Base-by-base conservation (phyloP, 306 rosid genomes). In the Rosa multiflora region DNA sequence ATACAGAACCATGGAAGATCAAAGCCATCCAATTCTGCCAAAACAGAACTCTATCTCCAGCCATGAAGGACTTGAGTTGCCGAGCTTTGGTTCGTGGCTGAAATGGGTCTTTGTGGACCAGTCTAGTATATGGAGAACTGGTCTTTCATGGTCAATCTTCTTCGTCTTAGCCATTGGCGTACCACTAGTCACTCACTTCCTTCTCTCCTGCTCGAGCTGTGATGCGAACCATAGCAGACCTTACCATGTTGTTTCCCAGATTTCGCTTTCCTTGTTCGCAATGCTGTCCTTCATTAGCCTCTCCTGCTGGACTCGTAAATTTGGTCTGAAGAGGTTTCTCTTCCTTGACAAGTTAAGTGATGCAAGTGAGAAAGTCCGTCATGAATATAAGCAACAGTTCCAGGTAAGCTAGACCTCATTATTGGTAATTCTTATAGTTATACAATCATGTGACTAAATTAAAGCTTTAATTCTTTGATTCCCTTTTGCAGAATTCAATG, bases 101-200 rank as follows among this genome's bases (percentile, higher is more conserved):
- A 81, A 74, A 79, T 91, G 97, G 92, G 64, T 92, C 20, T 92
- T 87, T 75, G 85, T 88, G 55, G 97, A 92, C 78, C 99, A 89
- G 67, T 90, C 98, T 3, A 89, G 81, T 66, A 0, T 67, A 0
- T 83, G 81, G 82, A 85, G 83, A 40, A 73, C 90, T 8, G 26
- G 63, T 56, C 23, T 90, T 8, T 92, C 99, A 1, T 95, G 98
- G 91, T 83, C 90, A 18, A n/a, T 91, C 20, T 93, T 91, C 84
- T 68, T 88, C 74, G 26, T 81, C 6, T 83, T 93, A 40, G 84
- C 92, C 70, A 52, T 85, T 29, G 90, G 78, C 2, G 86, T 93
- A 0, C 99, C 99, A 0, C 12, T 89, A n/a, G 70, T 79, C 0
- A 75, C 98, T 3, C 95, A 93, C 82, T 90, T 92, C 32, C 81